phyloP scores from a whole-genome alignment of 148 eudicot species.

The Salicornia ramosissima region DNA sequence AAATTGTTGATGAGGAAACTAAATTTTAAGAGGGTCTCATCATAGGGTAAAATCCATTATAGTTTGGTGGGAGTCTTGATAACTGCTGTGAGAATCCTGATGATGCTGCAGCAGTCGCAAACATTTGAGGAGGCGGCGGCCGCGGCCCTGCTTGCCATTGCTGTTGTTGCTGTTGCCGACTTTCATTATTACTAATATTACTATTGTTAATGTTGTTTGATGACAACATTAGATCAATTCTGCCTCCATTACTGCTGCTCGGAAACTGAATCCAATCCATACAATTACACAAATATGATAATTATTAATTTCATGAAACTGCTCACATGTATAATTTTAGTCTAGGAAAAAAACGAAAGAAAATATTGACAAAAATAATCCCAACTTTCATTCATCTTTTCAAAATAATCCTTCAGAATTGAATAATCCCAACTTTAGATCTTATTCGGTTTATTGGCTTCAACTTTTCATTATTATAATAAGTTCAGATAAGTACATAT shows the following conservation, averaged over 20 bases:
- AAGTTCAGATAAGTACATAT: no score
- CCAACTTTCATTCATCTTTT: no score
- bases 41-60: conserved; percentile 45
- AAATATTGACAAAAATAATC: no score
- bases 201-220: conserved; percentile 8
- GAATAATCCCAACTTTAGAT: no score
- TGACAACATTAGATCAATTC: conserved; percentile 26
- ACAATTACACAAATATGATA: no score
- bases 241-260: conserved; percentile 48
- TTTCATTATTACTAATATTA: not conserved
- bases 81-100: conserved; percentile 98
- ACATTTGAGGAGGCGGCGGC: conserved; percentile 37
- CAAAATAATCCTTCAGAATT: no score
- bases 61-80: conserved; percentile 31
- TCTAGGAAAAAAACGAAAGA: no score
- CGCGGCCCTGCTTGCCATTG: conserved; percentile 38
- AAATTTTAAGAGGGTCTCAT: conserved; percentile 45
- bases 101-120: conserved; percentile 98
- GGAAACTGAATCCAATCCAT: conserved; percentile 41
- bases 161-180: conserved; percentile 24
- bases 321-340: no score
- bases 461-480: no score
- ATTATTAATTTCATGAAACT: no score
- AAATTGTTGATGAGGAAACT: not conserved
- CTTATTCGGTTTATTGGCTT: no score